phyloP scores from a whole-genome alignment of 73 alveolate genomes.

The Tetrahymena malaccensis region DNA sequence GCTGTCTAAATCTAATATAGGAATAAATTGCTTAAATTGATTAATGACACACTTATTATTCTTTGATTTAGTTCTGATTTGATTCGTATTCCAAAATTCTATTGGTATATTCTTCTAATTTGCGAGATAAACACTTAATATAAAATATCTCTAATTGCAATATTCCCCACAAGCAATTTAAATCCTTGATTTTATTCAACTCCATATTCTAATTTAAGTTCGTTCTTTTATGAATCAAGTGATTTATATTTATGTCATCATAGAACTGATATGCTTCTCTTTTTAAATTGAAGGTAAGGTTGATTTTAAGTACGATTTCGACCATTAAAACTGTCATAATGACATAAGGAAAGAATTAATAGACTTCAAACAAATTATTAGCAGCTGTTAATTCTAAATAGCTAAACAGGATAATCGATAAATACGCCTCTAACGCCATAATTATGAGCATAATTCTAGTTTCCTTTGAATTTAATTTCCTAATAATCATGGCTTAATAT shows the following conservation, averaged over 20 bases:
- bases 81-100: background rate
- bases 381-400: background rate
- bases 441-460: background rate
- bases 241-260: background rate
- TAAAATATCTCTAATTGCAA: background rate
- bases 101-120: background rate
- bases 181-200: background rate
- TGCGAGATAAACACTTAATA: background rate
- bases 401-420: background rate
- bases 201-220: background rate
- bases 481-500: background rate
- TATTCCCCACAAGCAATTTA: background rate
- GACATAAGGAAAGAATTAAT: background rate
- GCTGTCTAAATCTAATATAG: background rate
- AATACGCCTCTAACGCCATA: background rate
- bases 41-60: background rate
- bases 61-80: background rate
- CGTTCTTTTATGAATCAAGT: background rate
- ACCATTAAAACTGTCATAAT: background rate
- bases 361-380: background rate
- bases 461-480: background rate
- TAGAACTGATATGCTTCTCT: background rate
- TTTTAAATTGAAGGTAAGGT: background rate
- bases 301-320: background rate
- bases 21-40: background rate